Percentiles rank a stretch among this genome's conserved stretches.
Evolutionary conservation across 495 filamentous ascomycete species (phyloP).

Genomic region (Tuber indicum): DNA sequence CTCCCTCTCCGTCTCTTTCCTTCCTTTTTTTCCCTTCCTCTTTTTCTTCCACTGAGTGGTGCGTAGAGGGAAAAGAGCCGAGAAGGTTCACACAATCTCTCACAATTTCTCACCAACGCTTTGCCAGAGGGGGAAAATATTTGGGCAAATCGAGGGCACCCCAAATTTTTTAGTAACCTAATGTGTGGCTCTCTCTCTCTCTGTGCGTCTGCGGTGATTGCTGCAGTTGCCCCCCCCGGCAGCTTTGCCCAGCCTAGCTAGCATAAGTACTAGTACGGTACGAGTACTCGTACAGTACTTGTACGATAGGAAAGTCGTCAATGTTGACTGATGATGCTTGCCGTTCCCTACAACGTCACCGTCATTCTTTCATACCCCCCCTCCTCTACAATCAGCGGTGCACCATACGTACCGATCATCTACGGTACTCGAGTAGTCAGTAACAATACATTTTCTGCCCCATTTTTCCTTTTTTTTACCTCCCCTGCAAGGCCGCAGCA

Average conservation of each 20-base stretch:
- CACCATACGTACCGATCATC: not conserved
- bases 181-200: not conserved
- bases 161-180: not conserved
- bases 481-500: not conserved
- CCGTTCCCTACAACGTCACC: slow-evolving; percentile 2
- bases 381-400: not conserved
- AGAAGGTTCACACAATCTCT: not conserved
- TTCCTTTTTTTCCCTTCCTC: not conserved
- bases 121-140: not conserved
- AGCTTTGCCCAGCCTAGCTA: not conserved
- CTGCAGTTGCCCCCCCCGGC: not conserved
- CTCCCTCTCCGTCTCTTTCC: not conserved
- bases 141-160: not conserved
- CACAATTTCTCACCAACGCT: not conserved
- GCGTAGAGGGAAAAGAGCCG: not conserved
- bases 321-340: slow-evolving; percentile 3
- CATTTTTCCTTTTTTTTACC: not conserved
- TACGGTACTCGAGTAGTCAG: not conserved
- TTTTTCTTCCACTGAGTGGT: not conserved
- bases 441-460: not conserved
- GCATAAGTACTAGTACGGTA: not conserved
- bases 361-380: not conserved
- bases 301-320: not conserved
- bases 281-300: too few species aligned
- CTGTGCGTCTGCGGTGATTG: not conserved